A percentile compares a stretch with the other conserved stretches of the same genome.
These are phyloP conservation scores for Mycotypha africana DNA, from an alignment of 371 early-diverging fungal genomes.

Conservation along the genomic window DNA sequence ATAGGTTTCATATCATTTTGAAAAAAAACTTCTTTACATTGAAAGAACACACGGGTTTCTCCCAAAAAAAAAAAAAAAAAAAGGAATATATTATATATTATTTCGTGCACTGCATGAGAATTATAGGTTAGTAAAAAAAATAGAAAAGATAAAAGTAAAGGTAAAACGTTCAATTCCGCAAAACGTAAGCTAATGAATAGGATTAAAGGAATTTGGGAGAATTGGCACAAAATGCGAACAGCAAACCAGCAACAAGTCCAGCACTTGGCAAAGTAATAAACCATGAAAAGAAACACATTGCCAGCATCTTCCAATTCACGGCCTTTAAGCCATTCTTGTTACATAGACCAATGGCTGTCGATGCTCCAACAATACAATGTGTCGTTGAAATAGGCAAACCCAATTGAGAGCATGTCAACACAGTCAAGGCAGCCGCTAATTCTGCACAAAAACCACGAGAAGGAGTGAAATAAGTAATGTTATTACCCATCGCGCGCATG, in stretches of 20 bases:
- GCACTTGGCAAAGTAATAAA: constrained; percentile 77
- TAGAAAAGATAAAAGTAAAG: too few species aligned
- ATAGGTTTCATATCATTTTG: too few species aligned
- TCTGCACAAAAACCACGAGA: constrained; percentile 83
- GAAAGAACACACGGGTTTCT: too few species aligned
- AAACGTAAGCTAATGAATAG: too few species aligned
- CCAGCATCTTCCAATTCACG: constrained; percentile 80
- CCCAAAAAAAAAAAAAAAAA: too few species aligned
- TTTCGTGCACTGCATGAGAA: too few species aligned
- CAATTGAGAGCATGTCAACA: constrained; percentile 79
- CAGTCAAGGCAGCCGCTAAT: constrained; percentile 77
- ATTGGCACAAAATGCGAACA: constrained; percentile 60
- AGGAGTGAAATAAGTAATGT: constrained; percentile 83
- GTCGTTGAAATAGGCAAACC: constrained; percentile 86
- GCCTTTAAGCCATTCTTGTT: constrained; percentile 60
- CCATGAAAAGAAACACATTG: constrained; percentile 71
- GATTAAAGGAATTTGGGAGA: constrained; percentile 32
- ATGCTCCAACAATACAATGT: constrained; percentile 87
- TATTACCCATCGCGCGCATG: constrained; percentile 78
- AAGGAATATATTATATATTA: too few species aligned
- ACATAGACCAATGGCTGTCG: constrained; percentile 76
- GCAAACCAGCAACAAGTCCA: constrained; percentile 60
- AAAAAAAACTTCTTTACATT: too few species aligned
- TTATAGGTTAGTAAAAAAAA: too few species aligned
- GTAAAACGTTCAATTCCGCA: too few species aligned